Percentiles rank a stretch among this genome's conserved stretches.
Evolutionary conservation across 2,329 filamentous ascomycete species (phyloP).

Genomic region (Beauveria sp.): DNA sequence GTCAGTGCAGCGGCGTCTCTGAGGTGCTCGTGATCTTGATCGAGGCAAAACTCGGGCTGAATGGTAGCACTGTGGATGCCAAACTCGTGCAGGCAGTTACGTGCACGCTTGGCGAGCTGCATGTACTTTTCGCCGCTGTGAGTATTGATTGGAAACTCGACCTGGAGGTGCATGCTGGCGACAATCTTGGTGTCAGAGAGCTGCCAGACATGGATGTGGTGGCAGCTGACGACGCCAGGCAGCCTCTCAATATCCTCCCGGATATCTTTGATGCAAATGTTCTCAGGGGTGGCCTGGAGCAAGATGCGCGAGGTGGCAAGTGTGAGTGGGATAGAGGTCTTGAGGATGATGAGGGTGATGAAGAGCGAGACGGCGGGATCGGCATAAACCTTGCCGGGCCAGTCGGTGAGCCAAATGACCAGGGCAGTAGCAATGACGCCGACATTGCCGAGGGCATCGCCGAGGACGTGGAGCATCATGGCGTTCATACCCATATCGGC

Average conservation of each 20-base stretch:
- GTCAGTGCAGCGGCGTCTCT: constrained; percentile 28
- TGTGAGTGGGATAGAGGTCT: constrained; percentile 70
- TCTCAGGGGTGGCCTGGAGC: constrained; percentile 85
- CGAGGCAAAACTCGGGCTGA: constrained; percentile 77
- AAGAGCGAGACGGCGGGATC: constrained; percentile 89
- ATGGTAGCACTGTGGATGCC: constrained; percentile 97
- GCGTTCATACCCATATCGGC: constrained; percentile 93
- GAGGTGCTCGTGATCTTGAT: constrained; percentile 35
- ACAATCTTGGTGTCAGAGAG: constrained; percentile 91
- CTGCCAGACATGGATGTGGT: constrained; percentile 97
- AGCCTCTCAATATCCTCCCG: constrained; percentile 83
- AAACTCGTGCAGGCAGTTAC: constrained; percentile 86
- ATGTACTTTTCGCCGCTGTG: constrained; percentile 78
- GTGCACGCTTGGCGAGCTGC: constrained; percentile 73
- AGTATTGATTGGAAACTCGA: constrained; percentile 81
- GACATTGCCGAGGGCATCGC: constrained; percentile 78
- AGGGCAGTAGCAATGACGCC: constrained; percentile 78
- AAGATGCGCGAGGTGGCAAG: constrained; percentile 78
- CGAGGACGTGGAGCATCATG: constrained; percentile 68
- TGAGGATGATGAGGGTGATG: constrained; percentile 75
- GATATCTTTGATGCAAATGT: constrained; percentile 82
- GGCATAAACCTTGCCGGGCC: constrained; percentile 74
- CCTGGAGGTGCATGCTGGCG: constrained; percentile 86
- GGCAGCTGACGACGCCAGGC: constrained; percentile 79
- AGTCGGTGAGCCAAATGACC: constrained; percentile 85